Conservation (phyloP, 2,329 filamentous ascomycete genomes). For the Aspergillus niger region DNA sequence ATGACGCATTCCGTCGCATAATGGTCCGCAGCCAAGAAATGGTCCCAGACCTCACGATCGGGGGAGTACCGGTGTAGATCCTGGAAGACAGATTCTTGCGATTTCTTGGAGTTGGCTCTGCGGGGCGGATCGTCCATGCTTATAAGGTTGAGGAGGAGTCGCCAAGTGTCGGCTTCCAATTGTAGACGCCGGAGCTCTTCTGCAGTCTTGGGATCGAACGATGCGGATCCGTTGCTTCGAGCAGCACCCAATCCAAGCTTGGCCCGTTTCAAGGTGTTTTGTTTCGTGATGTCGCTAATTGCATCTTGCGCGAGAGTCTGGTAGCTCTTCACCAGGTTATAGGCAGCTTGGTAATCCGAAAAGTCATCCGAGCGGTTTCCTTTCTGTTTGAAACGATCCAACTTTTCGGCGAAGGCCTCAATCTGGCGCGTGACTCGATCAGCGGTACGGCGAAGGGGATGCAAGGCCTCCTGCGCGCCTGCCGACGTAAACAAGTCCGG, state of each 20-base stretch:
- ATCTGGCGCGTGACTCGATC: constrained; percentile 77
- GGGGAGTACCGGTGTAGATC: constrained; percentile 58
- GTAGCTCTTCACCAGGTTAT: constrained; percentile 68
- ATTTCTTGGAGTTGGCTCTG: constrained; percentile 39
- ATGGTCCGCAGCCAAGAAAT: constrained; percentile 73
- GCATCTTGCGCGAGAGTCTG: constrained; percentile 56
- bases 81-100: constrained; percentile 44
- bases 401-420: constrained; percentile 78
- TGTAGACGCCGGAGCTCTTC: constrained; percentile 63
- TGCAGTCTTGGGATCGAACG: constrained; percentile 29
- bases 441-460: constrained; percentile 64
- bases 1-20: constrained; percentile 75
- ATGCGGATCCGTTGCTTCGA: constrained; percentile 20
- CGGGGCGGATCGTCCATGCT: constrained; percentile 65
- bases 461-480: constrained; percentile 55
- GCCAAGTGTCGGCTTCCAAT: constrained; percentile 87
- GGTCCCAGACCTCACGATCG: constrained; percentile 66
- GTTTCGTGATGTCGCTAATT: constrained; percentile 46
- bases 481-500: constrained; percentile 47
- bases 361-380: constrained; percentile 53
- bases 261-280: constrained; percentile 43
- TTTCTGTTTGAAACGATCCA: constrained; percentile 71
- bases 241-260: constrained; percentile 34
- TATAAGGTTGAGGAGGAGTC: constrained; percentile 74
- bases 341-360: constrained; percentile 63